Base-by-base conservation (phyloP, 2,329 filamentous ascomycete genomes). In the Xylariales sp. region DNA sequence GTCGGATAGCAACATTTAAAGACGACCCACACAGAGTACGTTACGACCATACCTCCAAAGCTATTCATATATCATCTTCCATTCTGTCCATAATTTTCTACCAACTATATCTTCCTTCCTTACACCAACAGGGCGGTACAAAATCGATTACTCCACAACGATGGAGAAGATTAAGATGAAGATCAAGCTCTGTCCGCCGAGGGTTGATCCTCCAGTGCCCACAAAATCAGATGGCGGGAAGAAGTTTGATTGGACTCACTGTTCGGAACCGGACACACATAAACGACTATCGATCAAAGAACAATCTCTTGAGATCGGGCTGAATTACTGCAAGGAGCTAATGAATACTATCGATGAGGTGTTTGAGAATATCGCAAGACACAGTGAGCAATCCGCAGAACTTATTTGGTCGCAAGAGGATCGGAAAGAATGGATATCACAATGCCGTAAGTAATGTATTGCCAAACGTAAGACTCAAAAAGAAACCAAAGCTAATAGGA, bases 261-360 rank as follows among this genome's bases (percentile, higher is more conserved):
- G 43, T 9, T 30, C 60, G 1, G 41, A 54, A 60, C 3, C 14
- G 10, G 43, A 49, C 41, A 16, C 43, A 28, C 32, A 30, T 7
- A 30, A 43, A 43, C 55, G 63, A 16, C 28, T 65, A 4, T 49
- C 16, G 8, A 46, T 66, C 34, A 62, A 66, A 53, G 64, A 66
- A 39, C 16, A 48, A 7, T 48, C 64, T 39, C 52, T 66, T 5
- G 36, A 58, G n/a, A 16, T 28, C 6, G 64, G 58, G 2, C 10
- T 66, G 1, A 6, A 53, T 23, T n/a, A 57, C 16, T 66, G 64
- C 36, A 32, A 45, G 52, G 3, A 45, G 5, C 39, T 62, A 7
- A 48, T 58, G 14, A 32, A 48, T n/a, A 30, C 3, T 3, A 50
- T 65, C 7, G 50, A 56, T 1, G 1, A 34, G 14, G 30, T 9